These are phyloP conservation scores for Arthromyces matolae DNA, from an alignment of 768 basidiomycete genomes.

Conservation along the genomic window DNA sequence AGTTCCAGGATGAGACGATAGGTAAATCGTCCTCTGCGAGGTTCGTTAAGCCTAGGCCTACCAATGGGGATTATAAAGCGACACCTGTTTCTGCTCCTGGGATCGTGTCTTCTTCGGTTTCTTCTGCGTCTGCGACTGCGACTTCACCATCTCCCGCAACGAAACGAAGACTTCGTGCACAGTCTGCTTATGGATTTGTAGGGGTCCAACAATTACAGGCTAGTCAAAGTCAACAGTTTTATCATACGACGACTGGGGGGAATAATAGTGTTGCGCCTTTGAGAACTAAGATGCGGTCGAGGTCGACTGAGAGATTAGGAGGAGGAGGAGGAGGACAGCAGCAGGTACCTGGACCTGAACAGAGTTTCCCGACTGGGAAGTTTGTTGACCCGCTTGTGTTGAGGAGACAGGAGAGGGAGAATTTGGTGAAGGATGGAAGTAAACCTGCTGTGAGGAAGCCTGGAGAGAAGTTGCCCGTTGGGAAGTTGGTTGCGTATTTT, in stretches of 20 bases:
- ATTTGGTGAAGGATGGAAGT: slow-evolving; percentile 27
- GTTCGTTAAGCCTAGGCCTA: background rate
- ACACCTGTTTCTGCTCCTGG: background rate
- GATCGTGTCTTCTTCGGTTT: background rate
- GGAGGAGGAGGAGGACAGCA: background rate
- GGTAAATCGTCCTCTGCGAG: slow-evolving; percentile 1
- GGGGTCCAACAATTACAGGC: slow-evolving; percentile 20
- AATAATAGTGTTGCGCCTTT: no score
- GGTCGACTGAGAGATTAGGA: slow-evolving; percentile 34
- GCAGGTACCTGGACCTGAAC: slow-evolving; percentile 19
- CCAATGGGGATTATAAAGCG: background rate
- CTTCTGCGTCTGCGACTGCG: slow-evolving; percentile 15
- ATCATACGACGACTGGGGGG: slow-evolving; percentile 28
- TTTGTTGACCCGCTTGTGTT: slow-evolving; percentile 78
- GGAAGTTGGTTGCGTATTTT: slow-evolving; percentile 82
- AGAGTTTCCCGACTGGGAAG: slow-evolving; percentile 30
- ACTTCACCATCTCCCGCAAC: slow-evolving; percentile 26
- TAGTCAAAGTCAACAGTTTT: slow-evolving; percentile 18
- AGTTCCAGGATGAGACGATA: no score
- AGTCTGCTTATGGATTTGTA: slow-evolving; percentile 54
- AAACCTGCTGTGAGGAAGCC: slow-evolving; percentile 45
- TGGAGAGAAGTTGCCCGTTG: slow-evolving; percentile 65
- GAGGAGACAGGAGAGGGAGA: slow-evolving; percentile 66
- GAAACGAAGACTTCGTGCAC: slow-evolving; percentile 44
- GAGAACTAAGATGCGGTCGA: slow-evolving; percentile 34